Percentiles rank a stretch among this genome's conserved stretches.
Conservation (phyloP, 2,329 filamentous ascomycete species). For the Aspergillus novofumigatus region DNA sequence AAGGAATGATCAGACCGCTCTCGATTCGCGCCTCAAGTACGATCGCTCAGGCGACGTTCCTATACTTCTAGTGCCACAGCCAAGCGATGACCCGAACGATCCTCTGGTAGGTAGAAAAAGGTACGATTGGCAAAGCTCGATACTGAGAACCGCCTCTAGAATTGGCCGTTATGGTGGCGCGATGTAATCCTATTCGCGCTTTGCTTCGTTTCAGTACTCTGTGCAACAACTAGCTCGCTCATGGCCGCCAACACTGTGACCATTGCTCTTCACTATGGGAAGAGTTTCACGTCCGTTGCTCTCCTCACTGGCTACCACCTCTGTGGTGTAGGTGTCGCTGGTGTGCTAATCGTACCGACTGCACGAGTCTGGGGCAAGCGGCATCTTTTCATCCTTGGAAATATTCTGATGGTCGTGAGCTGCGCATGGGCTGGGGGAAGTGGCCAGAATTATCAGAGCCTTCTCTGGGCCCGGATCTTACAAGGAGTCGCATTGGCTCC, state of each 20-base stretch:
- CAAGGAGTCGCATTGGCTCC: conserved; percentile 85
- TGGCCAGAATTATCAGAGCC: conserved; percentile 62
- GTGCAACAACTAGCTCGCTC: conserved; percentile 77
- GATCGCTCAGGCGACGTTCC: conserved; percentile 62
- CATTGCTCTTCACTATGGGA: conserved; percentile 62
- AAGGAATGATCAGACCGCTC: conserved; percentile 31
- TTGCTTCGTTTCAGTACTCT: conserved; percentile 76
- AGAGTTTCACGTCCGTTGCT: conserved; percentile 70
- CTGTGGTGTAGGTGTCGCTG: conserved; percentile 74
- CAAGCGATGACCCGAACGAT: conserved; percentile 86
- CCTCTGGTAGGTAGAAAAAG: conserved; percentile 55
- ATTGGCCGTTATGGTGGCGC: conserved; percentile 83
- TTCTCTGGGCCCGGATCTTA: conserved; percentile 74
- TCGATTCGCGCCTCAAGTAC: conserved; percentile 60
- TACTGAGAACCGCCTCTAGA: conserved; percentile 40
- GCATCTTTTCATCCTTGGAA: conserved; percentile 78
- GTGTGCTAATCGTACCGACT: conserved; percentile 80
- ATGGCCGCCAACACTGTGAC: conserved; percentile 85
- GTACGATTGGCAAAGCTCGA: not conserved
- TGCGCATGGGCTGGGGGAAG: conserved; percentile 74
- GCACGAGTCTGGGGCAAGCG: conserved; percentile 90
- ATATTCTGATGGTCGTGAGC: conserved; percentile 66
- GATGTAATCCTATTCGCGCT: conserved; percentile 76
- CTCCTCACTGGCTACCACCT: conserved; percentile 84
- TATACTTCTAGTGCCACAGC: conserved; percentile 84